Base-by-base conservation (phyloP, 2,329 filamentous ascomycete species). In the Xylariaceae sp. region DNA sequence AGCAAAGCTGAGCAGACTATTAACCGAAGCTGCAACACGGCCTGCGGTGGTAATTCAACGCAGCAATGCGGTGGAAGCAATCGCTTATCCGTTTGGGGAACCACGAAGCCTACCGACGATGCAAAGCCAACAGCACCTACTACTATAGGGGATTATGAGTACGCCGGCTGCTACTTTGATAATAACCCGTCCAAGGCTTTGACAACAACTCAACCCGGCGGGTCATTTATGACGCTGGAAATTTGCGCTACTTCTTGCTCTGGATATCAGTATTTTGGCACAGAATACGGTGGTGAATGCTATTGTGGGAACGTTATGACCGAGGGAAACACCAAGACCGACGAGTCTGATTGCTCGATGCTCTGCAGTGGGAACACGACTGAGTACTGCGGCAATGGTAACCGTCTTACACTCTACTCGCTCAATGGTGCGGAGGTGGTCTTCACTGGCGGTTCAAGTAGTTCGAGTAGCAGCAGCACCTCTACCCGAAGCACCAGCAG, bases 161-260 rank as follows among this genome's bases (percentile, higher is more conserved):
- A n/a, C 39, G 19, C 31, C 19, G 47, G 47, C 9, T 49, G 41
- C 46, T 48, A 39, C 42, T 46, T 42, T 2, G 52, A 54, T 35
- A 40, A 31, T n/a, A 17, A 27, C 14, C 15, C 31, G 6, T 49
- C 48, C 12, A 18, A 48, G 17, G 52, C 52, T 6, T 31, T 54
- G 32, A 40, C 42, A 11, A 32, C 42, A 2, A 30, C 32, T 6
- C 42, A 12, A 14, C 27, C 18, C 5, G 39, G 43, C 9, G 61
- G 85, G 80, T 44, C 86, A 60, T 52, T 86, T 6, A 43, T 42
- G 22, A 47, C 48, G 12, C 40, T 51, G 9, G 32, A 53, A 11
- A 33, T 12, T 10, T 53, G 51, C 38, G 41, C 41, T 10, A 15
- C 27, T 11, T 53, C 47, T 41, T 53, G 51, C 31, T 17, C 11